A percentile compares a stretch with the other conserved stretches of the same genome.
phyloP scores from a whole-genome alignment of 768 basidiomycete species.

The Pholiota microspora region DNA sequence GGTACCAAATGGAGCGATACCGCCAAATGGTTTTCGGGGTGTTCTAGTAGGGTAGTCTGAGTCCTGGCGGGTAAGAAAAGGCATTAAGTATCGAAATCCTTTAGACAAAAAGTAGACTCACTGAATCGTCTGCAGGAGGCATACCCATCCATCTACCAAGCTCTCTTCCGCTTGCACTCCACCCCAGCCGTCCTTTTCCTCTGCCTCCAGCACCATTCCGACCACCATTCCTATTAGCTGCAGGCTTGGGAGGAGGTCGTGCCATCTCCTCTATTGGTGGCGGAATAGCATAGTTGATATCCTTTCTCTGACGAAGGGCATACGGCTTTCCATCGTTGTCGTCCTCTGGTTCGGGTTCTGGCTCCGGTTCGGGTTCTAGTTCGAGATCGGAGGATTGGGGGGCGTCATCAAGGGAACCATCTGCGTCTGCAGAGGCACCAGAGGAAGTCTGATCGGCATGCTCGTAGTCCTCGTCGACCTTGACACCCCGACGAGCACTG shows the following conservation, averaged over 20 bases:
- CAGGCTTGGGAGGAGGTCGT: constrained; percentile 40
- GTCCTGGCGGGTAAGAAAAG: constrained; percentile 44
- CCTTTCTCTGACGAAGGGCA: constrained; percentile 58
- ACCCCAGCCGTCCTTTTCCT: constrained; percentile 52
- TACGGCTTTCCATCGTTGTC: constrained; percentile 62
- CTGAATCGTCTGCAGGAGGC: constrained; percentile 62
- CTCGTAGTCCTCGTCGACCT: constrained; percentile 38
- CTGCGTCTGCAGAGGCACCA: constrained; percentile 49
- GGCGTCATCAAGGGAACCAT: constrained; percentile 58
- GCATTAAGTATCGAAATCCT: not conserved
- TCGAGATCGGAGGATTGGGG: constrained; percentile 45
- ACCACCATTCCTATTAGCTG: constrained; percentile 27
- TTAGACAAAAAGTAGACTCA: constrained; percentile 23
- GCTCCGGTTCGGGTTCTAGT: constrained; percentile 40
- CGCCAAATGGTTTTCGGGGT: constrained; percentile 65
- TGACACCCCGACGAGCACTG: constrained; percentile 22
- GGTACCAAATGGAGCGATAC: constrained; percentile 49
- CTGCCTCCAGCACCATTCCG: constrained; percentile 31
- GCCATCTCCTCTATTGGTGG: constrained; percentile 75
- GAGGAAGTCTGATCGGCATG: constrained; percentile 40
- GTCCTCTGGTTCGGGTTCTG: constrained; percentile 44
- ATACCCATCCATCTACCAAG: constrained; percentile 77
- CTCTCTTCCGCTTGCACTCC: constrained; percentile 80
- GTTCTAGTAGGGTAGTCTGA: constrained; percentile 68
- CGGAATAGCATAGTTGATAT: constrained; percentile 80